Base-by-base conservation (phyloP, 257 asterid species). In the Solanum pennellii region DNA sequence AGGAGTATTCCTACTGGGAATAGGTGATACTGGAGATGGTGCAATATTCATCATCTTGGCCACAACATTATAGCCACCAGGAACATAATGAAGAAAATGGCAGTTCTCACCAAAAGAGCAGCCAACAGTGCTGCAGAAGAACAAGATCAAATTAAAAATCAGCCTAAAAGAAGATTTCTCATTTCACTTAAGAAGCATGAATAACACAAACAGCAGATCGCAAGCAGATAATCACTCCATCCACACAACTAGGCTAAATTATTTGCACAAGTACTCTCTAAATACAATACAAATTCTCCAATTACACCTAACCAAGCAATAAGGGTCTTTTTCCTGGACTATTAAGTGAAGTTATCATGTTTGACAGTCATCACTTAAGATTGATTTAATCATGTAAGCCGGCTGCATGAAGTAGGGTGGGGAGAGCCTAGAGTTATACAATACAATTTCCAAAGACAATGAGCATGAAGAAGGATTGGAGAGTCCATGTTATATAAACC, bases 31-130 rank as follows among this genome's bases (percentile, higher is more conserved):
- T 5, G 95, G 98, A 47, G 95, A 89, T 5, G 98, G 98, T 68
- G 91, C 88, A 59, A 94, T 91, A 93, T 94, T 95, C 98, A 96
- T 94, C 92, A 94, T 89, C 84, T 95, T 98, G 87, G 99, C 94
- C 80, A 95, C 98, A 3, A 97, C 93, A 82, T 93, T 94, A 59
- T 94, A 95, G 86, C 98, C 99, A 73, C 99, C 98, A 9, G 97
- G 98, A 27, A 94, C 94, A 44, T 91, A 82, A 93, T 96, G 99
- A 84, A 96, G 98, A 90, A 95, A 96, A 91, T 96, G 99, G 89
- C 99, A 96, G 85, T 90, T 92, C 91, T 96, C 96, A 27, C 98
- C 96, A 73, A 93, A 94, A 39, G 90, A 92, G 83, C 95, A 93
- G 52, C 96, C 96, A 21, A 96, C 92, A 77, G 91, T 92, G 89